These are phyloP conservation scores for Sutorius eximius DNA, from an alignment of 1,284 basidiomycete species.

Conservation along the genomic window DNA sequence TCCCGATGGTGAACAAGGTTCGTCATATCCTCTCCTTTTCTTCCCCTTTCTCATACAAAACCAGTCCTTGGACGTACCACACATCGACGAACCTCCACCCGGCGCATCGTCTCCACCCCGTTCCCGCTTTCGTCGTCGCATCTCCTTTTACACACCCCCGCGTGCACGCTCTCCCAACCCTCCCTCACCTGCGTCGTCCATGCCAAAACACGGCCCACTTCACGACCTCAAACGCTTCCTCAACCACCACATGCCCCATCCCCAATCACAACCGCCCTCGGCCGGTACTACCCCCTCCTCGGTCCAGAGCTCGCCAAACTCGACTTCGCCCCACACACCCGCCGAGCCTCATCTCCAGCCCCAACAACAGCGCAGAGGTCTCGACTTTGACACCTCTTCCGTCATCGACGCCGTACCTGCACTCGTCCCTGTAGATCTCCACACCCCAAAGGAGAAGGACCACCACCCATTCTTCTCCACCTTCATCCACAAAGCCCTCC, in stretches of 20 bases:
- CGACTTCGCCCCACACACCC: conserved; percentile 36
- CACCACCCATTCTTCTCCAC: conserved; percentile 13
- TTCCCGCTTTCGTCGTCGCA: conserved; percentile 23
- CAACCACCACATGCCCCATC: conserved; percentile 76
- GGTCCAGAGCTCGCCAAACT: conserved; percentile 20
- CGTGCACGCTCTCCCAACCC: conserved; percentile 8
- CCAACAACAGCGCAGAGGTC: conserved; percentile 37
- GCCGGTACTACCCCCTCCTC: conserved; percentile 22
- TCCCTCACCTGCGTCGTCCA: conserved; percentile 8
- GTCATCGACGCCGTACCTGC: conserved; percentile 35
- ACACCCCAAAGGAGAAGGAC: conserved; percentile 23
- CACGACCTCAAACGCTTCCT: conserved; percentile 92
- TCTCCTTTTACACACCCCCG: conserved; percentile 20
- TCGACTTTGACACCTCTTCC: conserved; percentile 39
- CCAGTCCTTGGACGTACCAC: not conserved
- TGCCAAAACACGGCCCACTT: conserved; percentile 63
- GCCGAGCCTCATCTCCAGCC: conserved; percentile 37
- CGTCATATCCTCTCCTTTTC: not conserved
- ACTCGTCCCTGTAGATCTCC: conserved; percentile 20
- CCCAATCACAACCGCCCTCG: conserved; percentile 22
- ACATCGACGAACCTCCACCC: not conserved
- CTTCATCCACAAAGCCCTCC: conserved; percentile 25
- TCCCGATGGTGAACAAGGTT: conserved; percentile 12
- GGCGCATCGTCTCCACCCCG: conserved; percentile 16
- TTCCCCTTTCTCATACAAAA: not conserved